Percentiles rank a stretch among this genome's conserved stretches.
Conservation (phyloP, 2,329 filamentous ascomycete genomes). For the Ophiocordyceps camponoti-saundersi region DNA sequence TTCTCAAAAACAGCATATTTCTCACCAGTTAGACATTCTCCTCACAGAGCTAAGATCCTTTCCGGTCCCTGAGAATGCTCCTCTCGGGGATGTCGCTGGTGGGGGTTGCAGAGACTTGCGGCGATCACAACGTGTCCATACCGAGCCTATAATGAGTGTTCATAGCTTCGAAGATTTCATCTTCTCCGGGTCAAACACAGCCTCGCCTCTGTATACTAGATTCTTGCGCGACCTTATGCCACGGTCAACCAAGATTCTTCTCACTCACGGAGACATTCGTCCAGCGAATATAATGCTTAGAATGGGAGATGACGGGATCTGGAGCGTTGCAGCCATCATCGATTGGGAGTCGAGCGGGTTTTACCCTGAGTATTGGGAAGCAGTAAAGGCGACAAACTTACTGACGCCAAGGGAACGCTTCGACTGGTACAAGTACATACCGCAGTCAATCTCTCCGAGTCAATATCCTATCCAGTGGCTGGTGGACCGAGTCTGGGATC, state of each 20-base stretch:
- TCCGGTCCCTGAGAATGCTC: background rate
- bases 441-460: background rate
- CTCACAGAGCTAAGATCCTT: background rate
- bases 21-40: background rate
- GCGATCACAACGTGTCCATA: background rate
- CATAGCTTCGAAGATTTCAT: background rate
- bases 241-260: background rate
- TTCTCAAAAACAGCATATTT: background rate
- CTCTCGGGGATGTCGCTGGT: background rate
- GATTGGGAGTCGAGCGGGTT: background rate
- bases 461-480: background rate
- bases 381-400: background rate
- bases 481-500: background rate
- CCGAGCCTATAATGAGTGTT: background rate
- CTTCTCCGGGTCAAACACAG: background rate
- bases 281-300: background rate
- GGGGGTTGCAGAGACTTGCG: background rate
- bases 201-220: background rate
- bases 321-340: slow-evolving; percentile 2
- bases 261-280: background rate
- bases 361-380: background rate
- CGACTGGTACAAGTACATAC: background rate
- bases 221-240: background rate
- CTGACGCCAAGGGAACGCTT: background rate
- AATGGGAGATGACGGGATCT: background rate